Evolutionary conservation across 805 yeast species (phyloP).

Genomic region (Spathaspora gorwiae): DNA sequence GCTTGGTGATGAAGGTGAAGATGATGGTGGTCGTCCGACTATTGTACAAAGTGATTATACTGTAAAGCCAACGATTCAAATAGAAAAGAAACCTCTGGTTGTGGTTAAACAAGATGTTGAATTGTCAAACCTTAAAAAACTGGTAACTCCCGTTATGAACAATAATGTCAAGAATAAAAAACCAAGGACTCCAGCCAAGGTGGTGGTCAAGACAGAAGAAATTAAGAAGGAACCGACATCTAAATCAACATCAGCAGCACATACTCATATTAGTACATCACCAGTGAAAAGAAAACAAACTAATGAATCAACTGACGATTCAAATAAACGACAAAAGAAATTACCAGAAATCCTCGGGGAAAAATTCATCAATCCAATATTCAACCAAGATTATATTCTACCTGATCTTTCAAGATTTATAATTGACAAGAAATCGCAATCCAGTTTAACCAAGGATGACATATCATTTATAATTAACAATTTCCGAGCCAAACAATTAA

Average conservation of each 20-base stretch:
- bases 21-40: background rate
- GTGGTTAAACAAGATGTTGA: background rate
- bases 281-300: background rate
- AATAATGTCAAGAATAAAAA: background rate
- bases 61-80: background rate
- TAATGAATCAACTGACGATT: background rate
- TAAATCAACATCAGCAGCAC: background rate
- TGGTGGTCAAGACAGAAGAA: background rate
- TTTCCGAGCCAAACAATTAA: conserved; percentile 20
- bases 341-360: conserved; percentile 4
- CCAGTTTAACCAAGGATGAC: background rate
- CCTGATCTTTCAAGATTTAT: conserved; percentile 7
- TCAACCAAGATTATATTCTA: conserved; percentile 16
- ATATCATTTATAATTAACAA: conserved; percentile 10
- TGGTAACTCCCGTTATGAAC: background rate
- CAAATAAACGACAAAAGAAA: conserved; percentile 10
- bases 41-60: background rate
- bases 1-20: conserved; percentile 11
- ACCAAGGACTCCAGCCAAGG: background rate
- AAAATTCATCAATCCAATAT: conserved; percentile 15
- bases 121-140: background rate
- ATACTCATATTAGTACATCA: background rate
- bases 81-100: background rate
- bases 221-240: background rate
- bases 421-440: conserved; percentile 1